Conservation (phyloP, 1,139 yeast genomes). For the Suhomyces chickasaworum region DNA sequence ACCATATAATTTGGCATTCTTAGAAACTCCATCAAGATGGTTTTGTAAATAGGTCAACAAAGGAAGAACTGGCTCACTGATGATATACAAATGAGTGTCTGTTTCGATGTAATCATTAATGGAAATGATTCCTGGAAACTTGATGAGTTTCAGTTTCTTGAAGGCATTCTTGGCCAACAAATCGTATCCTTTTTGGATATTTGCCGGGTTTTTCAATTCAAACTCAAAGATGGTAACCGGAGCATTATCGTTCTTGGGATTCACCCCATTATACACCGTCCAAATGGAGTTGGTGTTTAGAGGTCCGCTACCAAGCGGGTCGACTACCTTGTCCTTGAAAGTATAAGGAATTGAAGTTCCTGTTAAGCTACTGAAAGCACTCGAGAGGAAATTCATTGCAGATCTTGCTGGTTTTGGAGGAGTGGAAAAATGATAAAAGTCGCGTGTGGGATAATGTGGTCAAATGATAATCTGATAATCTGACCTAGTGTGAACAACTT, state of each 20-base stretch:
- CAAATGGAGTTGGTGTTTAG: constrained; percentile 42
- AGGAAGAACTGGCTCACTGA: constrained; percentile 79
- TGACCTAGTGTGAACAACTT: not conserved
- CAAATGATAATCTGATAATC: not conserved
- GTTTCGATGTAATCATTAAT: constrained; percentile 71
- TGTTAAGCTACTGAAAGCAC: constrained; percentile 56
- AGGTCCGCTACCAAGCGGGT: constrained; percentile 29
- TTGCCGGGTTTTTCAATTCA: constrained; percentile 46
- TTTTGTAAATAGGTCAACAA: constrained; percentile 39
- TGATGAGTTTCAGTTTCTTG: constrained; percentile 64
- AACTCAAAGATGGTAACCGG: constrained; percentile 65
- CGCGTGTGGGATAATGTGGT: not conserved
- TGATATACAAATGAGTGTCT: constrained; percentile 61
- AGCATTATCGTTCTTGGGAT: constrained; percentile 40
- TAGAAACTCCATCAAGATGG: constrained; percentile 21
- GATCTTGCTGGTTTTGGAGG: no score
- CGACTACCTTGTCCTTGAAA: constrained; percentile 45
- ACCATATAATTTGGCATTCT: constrained; percentile 58
- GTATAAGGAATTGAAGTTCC: constrained; percentile 60
- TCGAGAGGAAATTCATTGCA: constrained; percentile 60
- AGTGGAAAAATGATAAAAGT: not conserved
- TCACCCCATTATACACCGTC: constrained; percentile 51
- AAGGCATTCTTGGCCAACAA: constrained; percentile 65
- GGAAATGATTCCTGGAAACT: constrained; percentile 76
- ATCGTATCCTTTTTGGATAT: constrained; percentile 31